Percentiles rank a stretch among this genome's conserved stretches.
Evolutionary conservation across 352 stramenopile genomes (phyloP).

Genomic region (Globisporangium uncinulatum): DNA sequence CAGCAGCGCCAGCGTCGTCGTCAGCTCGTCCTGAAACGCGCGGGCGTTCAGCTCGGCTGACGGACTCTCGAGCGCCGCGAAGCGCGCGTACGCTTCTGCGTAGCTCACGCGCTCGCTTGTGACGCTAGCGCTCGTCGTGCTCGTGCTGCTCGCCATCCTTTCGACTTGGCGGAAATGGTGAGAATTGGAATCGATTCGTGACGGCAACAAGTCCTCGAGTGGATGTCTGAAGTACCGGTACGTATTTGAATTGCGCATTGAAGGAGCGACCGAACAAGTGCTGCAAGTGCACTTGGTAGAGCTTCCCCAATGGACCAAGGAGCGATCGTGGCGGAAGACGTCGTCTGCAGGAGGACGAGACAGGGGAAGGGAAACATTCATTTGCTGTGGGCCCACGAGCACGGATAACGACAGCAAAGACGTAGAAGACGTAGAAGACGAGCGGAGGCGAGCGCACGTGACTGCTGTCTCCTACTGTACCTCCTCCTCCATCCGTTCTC

Average conservation of each 20-base stretch:
- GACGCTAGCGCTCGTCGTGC: neutral
- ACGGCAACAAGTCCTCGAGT: too few species aligned
- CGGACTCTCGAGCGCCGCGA: slow-evolving; percentile 36
- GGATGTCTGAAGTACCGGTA: too few species aligned
- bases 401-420: neutral
- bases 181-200: neutral
- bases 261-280: too few species aligned
- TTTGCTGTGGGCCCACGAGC: too few species aligned
- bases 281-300: too few species aligned
- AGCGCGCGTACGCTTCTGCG: slow-evolving; percentile 32
- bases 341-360: too few species aligned
- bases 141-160: slow-evolving; percentile 9
- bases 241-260: too few species aligned
- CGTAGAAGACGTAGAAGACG: neutral
- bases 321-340: too few species aligned
- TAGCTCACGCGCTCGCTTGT: slow-evolving; percentile 29
- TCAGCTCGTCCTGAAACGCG: slow-evolving; percentile 45
- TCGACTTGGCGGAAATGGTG: neutral
- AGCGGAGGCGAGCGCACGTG: neutral
- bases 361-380: too few species aligned
- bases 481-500: neutral
- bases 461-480: too few species aligned
- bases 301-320: too few species aligned
- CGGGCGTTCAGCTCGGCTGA: slow-evolving; percentile 32
- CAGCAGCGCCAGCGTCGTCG: slow-evolving; percentile 21